Evolutionary conservation across 441 rosid genomes (phyloP).

Genomic region (Gossypium laxum): DNA sequence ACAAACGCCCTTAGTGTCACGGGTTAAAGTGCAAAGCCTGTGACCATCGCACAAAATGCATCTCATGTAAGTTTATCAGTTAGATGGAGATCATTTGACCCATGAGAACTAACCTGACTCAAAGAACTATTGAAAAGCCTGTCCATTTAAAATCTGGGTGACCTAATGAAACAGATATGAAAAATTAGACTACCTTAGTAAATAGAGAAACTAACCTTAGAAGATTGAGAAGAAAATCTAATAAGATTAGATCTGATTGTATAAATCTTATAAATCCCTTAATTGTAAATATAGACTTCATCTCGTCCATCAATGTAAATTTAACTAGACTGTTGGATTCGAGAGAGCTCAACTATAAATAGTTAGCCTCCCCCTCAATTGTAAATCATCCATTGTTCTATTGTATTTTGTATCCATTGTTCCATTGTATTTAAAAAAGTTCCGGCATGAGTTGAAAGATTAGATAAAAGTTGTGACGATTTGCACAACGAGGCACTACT

Average conservation of each 20-base stretch:
- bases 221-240: background rate
- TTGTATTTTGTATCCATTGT: too few species aligned
- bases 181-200: background rate
- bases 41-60: background rate
- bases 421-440: background rate
- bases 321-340: background rate
- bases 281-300: background rate
- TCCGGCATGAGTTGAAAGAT: background rate
- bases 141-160: background rate
- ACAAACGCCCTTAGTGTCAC: background rate
- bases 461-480: background rate
- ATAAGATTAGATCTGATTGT: background rate
- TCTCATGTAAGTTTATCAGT: background rate
- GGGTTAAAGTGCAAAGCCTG: background rate
- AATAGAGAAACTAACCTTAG: background rate
- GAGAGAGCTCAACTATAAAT: background rate
- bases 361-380: background rate
- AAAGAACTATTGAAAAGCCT: background rate
- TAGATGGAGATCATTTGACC: background rate
- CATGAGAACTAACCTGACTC: background rate
- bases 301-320: background rate
- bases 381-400: background rate
- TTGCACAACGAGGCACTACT: background rate
- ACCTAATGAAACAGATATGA: background rate
- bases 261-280: background rate